Base-by-base conservation (phyloP, 139 green algal genomes). In the Chlorella sp. region DNA sequence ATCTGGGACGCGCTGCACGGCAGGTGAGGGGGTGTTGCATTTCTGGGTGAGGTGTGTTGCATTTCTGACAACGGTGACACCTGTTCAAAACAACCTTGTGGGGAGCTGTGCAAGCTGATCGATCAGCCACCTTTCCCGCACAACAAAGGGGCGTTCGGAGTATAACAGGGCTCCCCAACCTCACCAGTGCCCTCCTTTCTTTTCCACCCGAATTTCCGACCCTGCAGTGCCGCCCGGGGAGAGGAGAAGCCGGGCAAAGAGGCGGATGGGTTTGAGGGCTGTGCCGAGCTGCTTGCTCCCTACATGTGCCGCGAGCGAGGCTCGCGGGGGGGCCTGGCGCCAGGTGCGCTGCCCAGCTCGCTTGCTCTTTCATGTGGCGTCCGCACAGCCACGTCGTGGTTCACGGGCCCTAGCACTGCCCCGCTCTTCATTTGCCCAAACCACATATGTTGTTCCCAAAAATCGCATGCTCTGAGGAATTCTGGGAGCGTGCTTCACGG, bases 281-380 rank as follows among this genome's bases (percentile, higher is more conserved):
- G 94, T 87, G 90, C 83, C 81, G 68, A 90, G 68, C 94, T 98
- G 81, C 99, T 99, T 85, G 95, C 94, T 0, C 92, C 94, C 0
- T 96, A 95, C 30, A 73, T 99, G 61, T 99, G 99, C 90, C 92
- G 94, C 86, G 95, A 96, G 3, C 92, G 96, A 4, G 68, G 83
- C 3, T 95, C 95, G 15, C 86, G 94, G 4, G 93, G 95, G 24
- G 92, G 91, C 86, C 93, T 96, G 90, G 81, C 93, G 1, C 3
- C 79, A 1, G 34, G 76, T 86, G 75, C 15, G 75, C 60, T 1
- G 68, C n/a, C 1, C 64, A 30, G 64, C 64, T n/a, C 22, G 64
- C 64, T 30, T 73, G 5, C 24, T 30, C 24, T 73, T 14, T 73
- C n/a, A n/a, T n/a, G n/a, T n/a, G n/a, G n/a, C n/a, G n/a, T n/a